phyloP scores from a whole-genome alignment of 345 rosid genomes.

The Gossypium sturtianum region DNA sequence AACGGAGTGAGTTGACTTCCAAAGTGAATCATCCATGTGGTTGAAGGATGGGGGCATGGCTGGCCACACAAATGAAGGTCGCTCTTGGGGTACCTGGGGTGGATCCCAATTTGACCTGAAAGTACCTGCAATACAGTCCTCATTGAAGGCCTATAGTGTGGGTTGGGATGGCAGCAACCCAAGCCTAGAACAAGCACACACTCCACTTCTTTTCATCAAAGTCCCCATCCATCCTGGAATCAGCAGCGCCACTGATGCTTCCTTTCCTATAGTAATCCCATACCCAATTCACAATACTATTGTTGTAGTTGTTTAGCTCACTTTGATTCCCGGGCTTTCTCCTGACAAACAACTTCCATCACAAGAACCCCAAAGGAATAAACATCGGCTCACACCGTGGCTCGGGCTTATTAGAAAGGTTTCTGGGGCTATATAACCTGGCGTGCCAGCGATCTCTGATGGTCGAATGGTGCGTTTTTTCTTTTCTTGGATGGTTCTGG shows the following conservation, averaged over 20 bases:
- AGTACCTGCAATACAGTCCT: slow-evolving; percentile 59
- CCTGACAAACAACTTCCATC: slow-evolving; percentile 56
- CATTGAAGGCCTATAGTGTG: slow-evolving; percentile 63
- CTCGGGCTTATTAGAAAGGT: slow-evolving; percentile 51
- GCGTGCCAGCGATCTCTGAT: slow-evolving; percentile 69
- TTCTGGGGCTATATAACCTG: slow-evolving; percentile 86
- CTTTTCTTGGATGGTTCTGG: slow-evolving; percentile 50
- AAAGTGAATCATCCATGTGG: slow-evolving; percentile 31
- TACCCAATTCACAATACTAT: slow-evolving; percentile 54
- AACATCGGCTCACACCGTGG: slow-evolving; percentile 57
- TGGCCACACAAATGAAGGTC: slow-evolving; percentile 76
- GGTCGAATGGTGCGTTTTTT: slow-evolving; percentile 67
- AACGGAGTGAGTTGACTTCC: slow-evolving; percentile 33
- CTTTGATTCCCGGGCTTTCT: slow-evolving; percentile 37
- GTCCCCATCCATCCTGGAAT: slow-evolving; percentile 35
- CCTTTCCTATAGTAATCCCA: slow-evolving; percentile 61
- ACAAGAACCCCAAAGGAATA: slow-evolving; percentile 64
- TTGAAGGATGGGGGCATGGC: slow-evolving; percentile 53
- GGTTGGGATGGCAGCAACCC: slow-evolving; percentile 80
- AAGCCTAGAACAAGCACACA: slow-evolving; percentile 52
- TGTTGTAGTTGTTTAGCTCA: slow-evolving; percentile 33
- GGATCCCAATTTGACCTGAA: slow-evolving; percentile 44
- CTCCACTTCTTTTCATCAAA: slow-evolving; percentile 36
- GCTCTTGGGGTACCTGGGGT: slow-evolving; percentile 47
- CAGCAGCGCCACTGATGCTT: slow-evolving; percentile 44